These are phyloP conservation scores for Yarrowia hollandica DNA, from an alignment of 805 yeast genomes.

Conservation along the genomic window DNA sequence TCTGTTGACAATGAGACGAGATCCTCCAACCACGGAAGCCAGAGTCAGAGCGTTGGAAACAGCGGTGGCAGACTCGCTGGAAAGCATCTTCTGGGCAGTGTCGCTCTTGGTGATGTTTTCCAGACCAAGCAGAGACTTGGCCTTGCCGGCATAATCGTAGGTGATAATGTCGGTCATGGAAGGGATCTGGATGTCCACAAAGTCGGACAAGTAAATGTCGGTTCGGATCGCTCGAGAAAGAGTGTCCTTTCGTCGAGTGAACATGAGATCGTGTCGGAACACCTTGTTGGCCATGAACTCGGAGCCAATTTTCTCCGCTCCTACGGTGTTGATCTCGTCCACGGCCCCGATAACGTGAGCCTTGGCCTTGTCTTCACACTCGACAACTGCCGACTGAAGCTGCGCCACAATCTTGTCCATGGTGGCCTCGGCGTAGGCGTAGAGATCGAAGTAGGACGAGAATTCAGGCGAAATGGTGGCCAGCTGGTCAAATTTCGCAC, in stretches of 20 bases:
- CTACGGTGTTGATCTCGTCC: conserved; percentile 59
- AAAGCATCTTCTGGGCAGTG: conserved; percentile 9
- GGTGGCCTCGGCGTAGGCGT: conserved; percentile 68
- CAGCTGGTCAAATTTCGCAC: conserved; percentile 51
- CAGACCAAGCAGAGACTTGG: not conserved
- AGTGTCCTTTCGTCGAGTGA: conserved; percentile 67
- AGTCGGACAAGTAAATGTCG: conserved; percentile 66
- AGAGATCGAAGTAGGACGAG: conserved; percentile 47
- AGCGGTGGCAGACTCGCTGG: conserved; percentile 25
- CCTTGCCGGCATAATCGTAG: conserved; percentile 4
- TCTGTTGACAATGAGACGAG: conserved; percentile 35
- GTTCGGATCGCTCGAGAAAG: conserved; percentile 58
- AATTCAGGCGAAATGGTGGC: not conserved
- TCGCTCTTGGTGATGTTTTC: conserved; percentile 1
- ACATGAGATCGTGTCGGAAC: conserved; percentile 71
- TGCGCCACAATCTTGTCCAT: conserved; percentile 66
- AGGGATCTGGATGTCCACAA: conserved; percentile 68
- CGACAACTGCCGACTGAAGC: conserved; percentile 61
- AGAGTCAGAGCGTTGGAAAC: conserved; percentile 37
- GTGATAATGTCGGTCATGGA: conserved; percentile 17
- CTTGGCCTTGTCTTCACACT: conserved; percentile 71
- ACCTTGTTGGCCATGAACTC: conserved; percentile 51
- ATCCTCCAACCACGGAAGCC: conserved; percentile 38
- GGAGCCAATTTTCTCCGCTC: conserved; percentile 63
- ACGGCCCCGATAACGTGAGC: conserved; percentile 60